phyloP scores from a whole-genome alignment of 352 stramenopile genomes.

The Phytopythium ostracodes region DNA sequence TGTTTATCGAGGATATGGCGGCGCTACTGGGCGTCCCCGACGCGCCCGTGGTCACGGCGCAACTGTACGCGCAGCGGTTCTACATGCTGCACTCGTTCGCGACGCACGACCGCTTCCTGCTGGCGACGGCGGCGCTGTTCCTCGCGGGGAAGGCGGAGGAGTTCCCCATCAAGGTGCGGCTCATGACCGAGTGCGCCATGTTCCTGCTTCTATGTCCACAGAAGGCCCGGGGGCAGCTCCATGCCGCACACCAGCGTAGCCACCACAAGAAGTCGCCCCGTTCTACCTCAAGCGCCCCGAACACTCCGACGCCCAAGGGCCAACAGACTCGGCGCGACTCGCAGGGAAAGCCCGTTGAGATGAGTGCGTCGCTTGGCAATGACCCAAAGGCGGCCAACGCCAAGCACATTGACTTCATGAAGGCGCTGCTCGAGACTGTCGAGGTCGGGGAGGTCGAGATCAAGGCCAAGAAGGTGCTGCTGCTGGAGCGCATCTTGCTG shows the following conservation, averaged over 20 bases:
- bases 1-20: slow-evolving; percentile 65
- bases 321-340: slow-evolving; percentile 16
- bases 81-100: slow-evolving; percentile 77
- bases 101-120: slow-evolving; percentile 76
- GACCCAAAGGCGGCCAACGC: slow-evolving; percentile 49
- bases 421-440: slow-evolving; percentile 51
- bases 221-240: slow-evolving; percentile 30
- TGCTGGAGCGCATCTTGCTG: slow-evolving; percentile 68
- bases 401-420: slow-evolving; percentile 63
- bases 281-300: slow-evolving; percentile 14
- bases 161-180: slow-evolving; percentile 72
- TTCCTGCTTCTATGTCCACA: slow-evolving; percentile 49
- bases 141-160: slow-evolving; percentile 74
- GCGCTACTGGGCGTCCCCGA: slow-evolving; percentile 57
- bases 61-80: slow-evolving; percentile 74
- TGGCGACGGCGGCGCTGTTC: slow-evolving; percentile 73
- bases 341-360: slow-evolving; percentile 40
- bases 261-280: slow-evolving; percentile 18
- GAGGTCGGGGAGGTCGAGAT: slow-evolving; percentile 67
- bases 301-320: slow-evolving; percentile 12
- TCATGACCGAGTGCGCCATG: slow-evolving; percentile 72
- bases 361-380: slow-evolving; percentile 46
- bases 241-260: slow-evolving; percentile 13
- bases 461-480: slow-evolving; percentile 53
- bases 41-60: slow-evolving; percentile 44